Evolutionary conservation across 768 basidiomycete species (phyloP), one percentile per base, ranked within the genome.

Genomic region (Lactarius quietus): DNA sequence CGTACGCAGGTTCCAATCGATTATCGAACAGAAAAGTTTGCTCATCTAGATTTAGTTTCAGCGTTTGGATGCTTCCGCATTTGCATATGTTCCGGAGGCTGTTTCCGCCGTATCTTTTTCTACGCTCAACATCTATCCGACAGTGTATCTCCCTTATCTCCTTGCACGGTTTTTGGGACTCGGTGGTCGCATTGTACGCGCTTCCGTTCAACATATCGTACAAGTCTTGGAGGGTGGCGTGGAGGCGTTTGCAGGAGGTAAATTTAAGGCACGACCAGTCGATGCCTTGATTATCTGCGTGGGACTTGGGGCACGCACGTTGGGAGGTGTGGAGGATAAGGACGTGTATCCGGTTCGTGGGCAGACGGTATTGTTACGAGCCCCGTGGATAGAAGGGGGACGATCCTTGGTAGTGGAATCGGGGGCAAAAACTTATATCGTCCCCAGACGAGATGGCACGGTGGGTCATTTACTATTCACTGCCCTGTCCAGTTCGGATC

Each of bases 251-350:
- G 57, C 68, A 2, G 65, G 60, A 8, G 63, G 69, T 9, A 65
- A 61, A 12, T 62, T 65, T 5, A 48, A 67, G 31, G 45, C 38
- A 0, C 53, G 43, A 1, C 64, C 71, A 4, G 67, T 75, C 31
- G 82, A 84, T 55, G 90, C 86, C 0, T 72, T 93, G 1, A 73
- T 94, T 6, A 83, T 88, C 12, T 93, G 90, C 69, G 80, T 84
- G 0, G 92, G 92, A 0, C 74, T 95, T 26, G 84, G 84, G 3
- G 82, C 84, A 18, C 76, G 81, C 1, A 74, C 75, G 9, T 76
- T 85, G 1, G 83, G 84, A 12, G 82, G 83, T 7, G 78, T 85
- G 26, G 81, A 82, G 65, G 83, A 84, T 66, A 75, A 76, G 66
- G 76, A 78, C 39, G 72, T 83, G 38, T 80, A 80, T 68, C 82